Evolutionary conservation across 805 yeast genomes (phyloP), one percentile per base, ranked within the genome.

Genomic region (Ogataea pilisensis): DNA sequence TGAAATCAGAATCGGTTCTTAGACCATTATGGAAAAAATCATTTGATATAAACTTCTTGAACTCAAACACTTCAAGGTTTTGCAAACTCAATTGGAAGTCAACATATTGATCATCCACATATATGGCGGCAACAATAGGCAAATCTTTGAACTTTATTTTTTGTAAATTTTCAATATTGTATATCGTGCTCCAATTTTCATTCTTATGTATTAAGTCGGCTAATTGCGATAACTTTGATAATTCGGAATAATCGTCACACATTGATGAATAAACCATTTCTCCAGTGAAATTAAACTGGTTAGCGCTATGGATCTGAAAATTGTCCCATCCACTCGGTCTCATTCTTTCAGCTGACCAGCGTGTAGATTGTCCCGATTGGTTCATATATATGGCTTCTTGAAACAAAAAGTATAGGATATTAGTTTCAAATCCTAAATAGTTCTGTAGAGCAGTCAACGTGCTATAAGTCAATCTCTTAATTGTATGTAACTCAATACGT

Each of bases 321-420:
- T 7, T 8, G 11, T 29, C 18, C n/a, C 5, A 20, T 8, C 14
- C 45, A 2, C 28, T 36, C 30, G 57, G 50, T 45, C 72, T 57
- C 35, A 59, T 44, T 35, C 70, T 58, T 13, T 72, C 69, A 2
- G 80, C 81, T 6, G 75, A 56, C 83, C 83, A 78, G 37, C 65
- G 47, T 5, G 75, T 60, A 5, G 40, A 41, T n/a, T 37, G 35
- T 1, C 60, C 59, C 8, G 39, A 36, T 0, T 76, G 73, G 48
- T 75, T 77, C 44, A 73, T 62, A 54, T 78, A 78, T 13, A 78
- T 76, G 5, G 80, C 76, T 46, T 78, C 83, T 52, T 76, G 82
- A 47, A 76, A 69, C 31, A 79, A 60, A 3, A 78, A 76, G 50
- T 78, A 78, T 14, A 78, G 49, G 24, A 73, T 58, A 46, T 78